Base-by-base conservation (phyloP, 306 rosid genomes). In the Inga oerstediana region DNA sequence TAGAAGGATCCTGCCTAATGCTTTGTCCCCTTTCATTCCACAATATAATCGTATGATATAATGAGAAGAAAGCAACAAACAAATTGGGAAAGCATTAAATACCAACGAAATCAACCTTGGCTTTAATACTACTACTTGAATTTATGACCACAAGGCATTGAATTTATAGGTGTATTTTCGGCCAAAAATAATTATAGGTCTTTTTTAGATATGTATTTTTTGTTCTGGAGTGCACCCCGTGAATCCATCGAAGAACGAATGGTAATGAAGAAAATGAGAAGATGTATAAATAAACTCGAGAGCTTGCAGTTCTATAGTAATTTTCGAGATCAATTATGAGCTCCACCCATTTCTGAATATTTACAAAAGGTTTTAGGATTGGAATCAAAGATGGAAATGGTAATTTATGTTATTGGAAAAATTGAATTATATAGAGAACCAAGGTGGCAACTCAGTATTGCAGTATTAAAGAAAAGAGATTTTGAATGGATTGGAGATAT, bases 341-440 rank as follows among this genome's bases (percentile, higher is more conserved):
- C 90, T 41, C 75, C 72, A 52, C 84, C 90, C 8, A 35, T 88
- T 80, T 73, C 56, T 51, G 82, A 82, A 74, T 56, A 79, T 70
- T 68, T 93, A 65, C 82, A 6, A 27, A 85, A 24, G 86, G 88
- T 88, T 76, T 86, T 94, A 59, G 89, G 87, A 16, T 83, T 88
- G 0, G 92, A 90, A 72, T 76, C 30, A 39, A 86, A 84, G 59
- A 87, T 94, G 93, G 87, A 81, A 73, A 88, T 94, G 97, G 93
- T 94, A 17, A 84, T 93, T 14, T 94, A 93, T 69, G 97, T 93
- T 32, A 89, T 93, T 49, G 97, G 98, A 77, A 94, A 97, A 76
- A 82, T 94, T 27, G 94, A 91, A 75, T 72, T 86, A 43, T 88
- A 90, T 16, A 93, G 89, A 48, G 82, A 88, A 19, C 94, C 94